A percentile compares a stretch with the other conserved stretches of the same genome.
Conservation (phyloP, 371 early-diverging fungal genomes). For the Basidiobolus meristosporus region DNA sequence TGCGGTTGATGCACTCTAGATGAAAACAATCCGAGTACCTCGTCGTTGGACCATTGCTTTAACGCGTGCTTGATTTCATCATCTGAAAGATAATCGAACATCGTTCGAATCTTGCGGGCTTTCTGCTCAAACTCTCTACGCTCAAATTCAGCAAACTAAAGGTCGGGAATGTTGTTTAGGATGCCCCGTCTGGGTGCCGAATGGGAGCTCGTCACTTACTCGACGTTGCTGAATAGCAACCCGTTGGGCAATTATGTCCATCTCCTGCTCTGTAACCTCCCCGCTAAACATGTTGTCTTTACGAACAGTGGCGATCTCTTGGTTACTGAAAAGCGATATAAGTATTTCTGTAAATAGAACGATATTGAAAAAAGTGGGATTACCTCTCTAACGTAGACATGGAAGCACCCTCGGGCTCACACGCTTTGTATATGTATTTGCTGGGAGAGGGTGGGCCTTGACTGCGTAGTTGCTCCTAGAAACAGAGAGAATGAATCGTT, state of each 20-base stretch:
- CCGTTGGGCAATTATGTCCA: conserved; percentile 65
- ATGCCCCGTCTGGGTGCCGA: background rate
- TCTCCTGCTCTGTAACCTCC: conserved; percentile 70
- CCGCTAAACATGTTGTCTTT: conserved; percentile 71
- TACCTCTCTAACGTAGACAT: too few relatives aligned
- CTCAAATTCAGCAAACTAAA: conserved; percentile 55
- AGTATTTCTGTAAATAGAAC: too few relatives aligned
- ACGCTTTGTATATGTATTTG: too few relatives aligned
- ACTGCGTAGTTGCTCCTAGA: too few relatives aligned
- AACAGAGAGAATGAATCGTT: too few relatives aligned
- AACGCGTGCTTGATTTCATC: conserved; percentile 70
- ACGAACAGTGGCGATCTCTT: conserved; percentile 34
- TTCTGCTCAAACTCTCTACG: conserved; percentile 47
- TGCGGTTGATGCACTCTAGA: background rate
- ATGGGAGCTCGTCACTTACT: conserved; percentile 9
- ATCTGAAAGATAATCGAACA: conserved; percentile 49
- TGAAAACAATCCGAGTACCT: conserved; percentile 14
- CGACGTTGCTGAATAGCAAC: conserved; percentile 71
- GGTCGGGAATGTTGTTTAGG: background rate
- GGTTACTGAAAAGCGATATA: too few relatives aligned
- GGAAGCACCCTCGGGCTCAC: too few relatives aligned
- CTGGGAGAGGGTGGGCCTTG: too few relatives aligned
- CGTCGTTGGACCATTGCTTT: conserved; percentile 54
- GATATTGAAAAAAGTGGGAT: too few relatives aligned
- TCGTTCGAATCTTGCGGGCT: conserved; percentile 39